Base-by-base conservation (phyloP, 139 green algal species). In the Volvox africanus region DNA sequence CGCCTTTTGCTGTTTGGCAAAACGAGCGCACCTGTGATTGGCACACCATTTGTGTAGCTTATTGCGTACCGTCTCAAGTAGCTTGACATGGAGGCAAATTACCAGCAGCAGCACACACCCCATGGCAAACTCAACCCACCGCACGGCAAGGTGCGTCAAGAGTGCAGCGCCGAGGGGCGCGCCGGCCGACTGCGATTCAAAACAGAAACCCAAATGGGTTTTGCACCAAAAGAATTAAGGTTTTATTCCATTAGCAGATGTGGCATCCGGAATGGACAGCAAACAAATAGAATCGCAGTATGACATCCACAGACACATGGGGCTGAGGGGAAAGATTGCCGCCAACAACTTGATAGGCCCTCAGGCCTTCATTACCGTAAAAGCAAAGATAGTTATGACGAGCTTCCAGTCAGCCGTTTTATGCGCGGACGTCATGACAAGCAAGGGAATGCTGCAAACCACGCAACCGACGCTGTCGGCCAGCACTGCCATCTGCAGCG, bases 361-460 rank as follows among this genome's bases (percentile, higher is more conserved):
- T 55, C 44, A 55, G 5, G 5, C 44, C 9, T 55, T 55, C 44
- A 55, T 44, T 44, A 93, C 91, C 87, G 37, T 62, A 62, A 91
- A 92, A 32, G 75, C 44, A 9, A 37, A 11, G 28, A 92, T 62
- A 0, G 76, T 73, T 1, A 79, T 1, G 11, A 92, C 82, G 0
- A 93, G 33, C 1, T 83, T 36, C 91, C 91, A 93, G 65, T 92
- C 88, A 18, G 82, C 87, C 0, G 88, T 93, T 12, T 36, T 82
- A 19, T 79, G 80, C 6, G 91, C 91, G 0, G 44, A 35, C 3
- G 91, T 93, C 75, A 79, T 68, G 21, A 75, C 26, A 2, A 86
- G 87, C 37, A 93, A 67, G 1, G 91, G 91, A 11, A 93, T 30
- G 1, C 73, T 85, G 37, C 65, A 62, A 2, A 89, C 44, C 33